phyloP scores from a whole-genome alignment of 768 basidiomycete species.

The Hydnomerulius pinastri region DNA sequence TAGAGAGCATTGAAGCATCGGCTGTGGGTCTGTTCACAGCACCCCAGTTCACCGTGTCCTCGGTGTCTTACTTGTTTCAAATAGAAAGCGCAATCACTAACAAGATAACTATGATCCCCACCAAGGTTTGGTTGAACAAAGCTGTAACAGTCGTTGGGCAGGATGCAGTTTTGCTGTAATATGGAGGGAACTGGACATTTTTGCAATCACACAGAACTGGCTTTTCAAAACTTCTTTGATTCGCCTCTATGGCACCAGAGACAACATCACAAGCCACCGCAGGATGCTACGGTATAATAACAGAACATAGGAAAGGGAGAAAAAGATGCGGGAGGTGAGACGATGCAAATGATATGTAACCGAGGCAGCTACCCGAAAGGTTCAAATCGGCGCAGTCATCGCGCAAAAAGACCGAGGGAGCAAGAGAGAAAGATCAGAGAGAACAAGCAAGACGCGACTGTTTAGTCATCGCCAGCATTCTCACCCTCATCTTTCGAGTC shows the following conservation, averaged over 20 bases:
- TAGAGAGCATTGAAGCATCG: background rate
- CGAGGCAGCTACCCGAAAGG: slow-evolving; percentile 17
- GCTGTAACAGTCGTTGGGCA: too few relatives aligned
- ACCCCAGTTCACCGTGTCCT: background rate
- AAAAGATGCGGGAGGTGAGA: slow-evolving; percentile 35
- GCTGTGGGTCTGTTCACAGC: background rate
- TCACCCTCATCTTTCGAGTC: slow-evolving; percentile 74
- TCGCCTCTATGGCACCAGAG: slow-evolving; percentile 33
- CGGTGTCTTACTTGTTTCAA: too few relatives aligned
- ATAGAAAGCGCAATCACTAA: too few relatives aligned
- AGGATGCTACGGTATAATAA: slow-evolving; percentile 39
- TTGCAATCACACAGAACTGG: background rate
- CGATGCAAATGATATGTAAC: slow-evolving; percentile 34
- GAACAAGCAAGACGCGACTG: slow-evolving; percentile 13
- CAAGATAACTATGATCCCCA: too few relatives aligned
- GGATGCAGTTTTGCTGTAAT: too few relatives aligned
- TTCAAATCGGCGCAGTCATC: slow-evolving; percentile 11
- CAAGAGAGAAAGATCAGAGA: slow-evolving; percentile 18
- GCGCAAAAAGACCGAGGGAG: slow-evolving; percentile 17
- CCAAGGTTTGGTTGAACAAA: too few relatives aligned
- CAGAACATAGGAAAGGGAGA: slow-evolving; percentile 25
- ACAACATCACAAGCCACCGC: slow-evolving; percentile 30
- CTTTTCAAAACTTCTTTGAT: slow-evolving; percentile 35
- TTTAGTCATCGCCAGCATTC: slow-evolving; percentile 67
- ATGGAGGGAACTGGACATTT: background rate